phyloP scores from a whole-genome alignment of 2,329 filamentous ascomycete species.

The Chrysosphaeria jannelii region DNA sequence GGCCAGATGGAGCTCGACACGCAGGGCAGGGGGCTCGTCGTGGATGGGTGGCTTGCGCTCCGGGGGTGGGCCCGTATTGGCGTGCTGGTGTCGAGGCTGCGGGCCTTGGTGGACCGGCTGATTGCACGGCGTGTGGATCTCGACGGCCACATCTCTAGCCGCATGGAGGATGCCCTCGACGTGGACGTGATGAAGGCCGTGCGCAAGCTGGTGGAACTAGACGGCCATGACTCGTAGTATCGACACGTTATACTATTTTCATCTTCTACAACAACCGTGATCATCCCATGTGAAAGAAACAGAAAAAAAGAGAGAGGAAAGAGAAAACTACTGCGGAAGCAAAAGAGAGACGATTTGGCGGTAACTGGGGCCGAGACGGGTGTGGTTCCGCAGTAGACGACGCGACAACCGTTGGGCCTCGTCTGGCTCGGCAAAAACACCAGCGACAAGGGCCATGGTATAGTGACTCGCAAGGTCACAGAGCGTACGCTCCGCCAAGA shows the following conservation, averaged over 20 bases:
- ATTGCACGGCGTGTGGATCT: slow-evolving; percentile 52
- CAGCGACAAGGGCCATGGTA: slow-evolving; percentile 48
- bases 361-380: slow-evolving; percentile 57
- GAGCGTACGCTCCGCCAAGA: slow-evolving; percentile 58
- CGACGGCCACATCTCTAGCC: background rate
- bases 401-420: slow-evolving; percentile 33
- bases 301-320: slow-evolving; percentile 1
- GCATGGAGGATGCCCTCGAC: slow-evolving; percentile 15
- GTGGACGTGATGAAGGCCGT: slow-evolving; percentile 50
- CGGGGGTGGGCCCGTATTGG: slow-evolving; percentile 87
- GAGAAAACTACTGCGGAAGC: background rate
- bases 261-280: too few relatives aligned
- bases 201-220: slow-evolving; percentile 55
- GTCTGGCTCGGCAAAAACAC: slow-evolving; percentile 44
- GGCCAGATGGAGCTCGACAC: slow-evolving; percentile 73
- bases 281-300: too few relatives aligned
- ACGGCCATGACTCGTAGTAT: slow-evolving; percentile 42
- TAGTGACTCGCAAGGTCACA: slow-evolving; percentile 69
- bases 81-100: slow-evolving; percentile 54
- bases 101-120: slow-evolving; percentile 63
- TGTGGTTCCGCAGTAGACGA: slow-evolving; percentile 49
- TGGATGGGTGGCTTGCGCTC: slow-evolving; percentile 70
- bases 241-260: too few relatives aligned
- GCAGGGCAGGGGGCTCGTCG: slow-evolving; percentile 53
- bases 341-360: slow-evolving; percentile 35